Percentiles rank a stretch among this genome's conserved stretches.
These are phyloP conservation scores for Neurospora sp. DNA, from an alignment of 2,329 filamentous ascomycete species.

Conservation along the genomic window DNA sequence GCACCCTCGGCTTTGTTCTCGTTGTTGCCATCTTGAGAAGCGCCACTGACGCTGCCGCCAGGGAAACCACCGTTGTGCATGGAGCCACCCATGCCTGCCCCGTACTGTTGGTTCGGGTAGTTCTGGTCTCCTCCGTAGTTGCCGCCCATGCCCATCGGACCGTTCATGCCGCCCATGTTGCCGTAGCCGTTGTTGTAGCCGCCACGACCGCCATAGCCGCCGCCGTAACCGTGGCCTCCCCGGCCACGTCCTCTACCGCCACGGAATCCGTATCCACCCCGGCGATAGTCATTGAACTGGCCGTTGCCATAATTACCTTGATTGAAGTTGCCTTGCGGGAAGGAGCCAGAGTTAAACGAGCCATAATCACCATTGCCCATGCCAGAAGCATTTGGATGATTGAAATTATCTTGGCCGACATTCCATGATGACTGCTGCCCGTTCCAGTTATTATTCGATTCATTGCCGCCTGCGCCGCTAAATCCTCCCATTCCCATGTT, in stretches of 20 bases:
- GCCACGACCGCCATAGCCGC: constrained; percentile 32
- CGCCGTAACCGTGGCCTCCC: constrained; percentile 45
- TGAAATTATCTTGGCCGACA: constrained; percentile 83
- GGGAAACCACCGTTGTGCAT: constrained; percentile 4
- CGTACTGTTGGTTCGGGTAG: constrained; percentile 17
- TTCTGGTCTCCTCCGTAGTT: constrained; percentile 20
- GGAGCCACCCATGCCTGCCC: constrained; percentile 8
- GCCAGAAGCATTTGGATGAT: constrained; percentile 72
- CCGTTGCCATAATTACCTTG: constrained; percentile 75
- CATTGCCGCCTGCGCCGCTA: constrained; percentile 37
- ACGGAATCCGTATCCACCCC: constrained; percentile 55
- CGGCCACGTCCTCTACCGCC: constrained; percentile 54
- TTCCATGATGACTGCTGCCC: constrained; percentile 66
- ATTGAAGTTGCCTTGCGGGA: constrained; percentile 61
- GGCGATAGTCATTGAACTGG: constrained; percentile 69
- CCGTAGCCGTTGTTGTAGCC: constrained; percentile 25
- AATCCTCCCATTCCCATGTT: constrained; percentile 63
- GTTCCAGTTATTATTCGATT: constrained; percentile 72
- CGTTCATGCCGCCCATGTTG: constrained; percentile 6
- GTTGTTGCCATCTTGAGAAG: constrained; percentile 10
- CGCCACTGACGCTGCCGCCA: not conserved
- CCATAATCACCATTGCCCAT: constrained; percentile 75
- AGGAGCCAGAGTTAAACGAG: constrained; percentile 62
- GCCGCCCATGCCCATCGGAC: constrained; percentile 8
- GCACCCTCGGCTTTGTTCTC: constrained; percentile 15